A percentile compares a stretch with the other conserved stretches of the same genome.
Evolutionary conservation across 1,284 basidiomycete genomes (phyloP).

Genomic region (Sporisorium scitamineum): DNA sequence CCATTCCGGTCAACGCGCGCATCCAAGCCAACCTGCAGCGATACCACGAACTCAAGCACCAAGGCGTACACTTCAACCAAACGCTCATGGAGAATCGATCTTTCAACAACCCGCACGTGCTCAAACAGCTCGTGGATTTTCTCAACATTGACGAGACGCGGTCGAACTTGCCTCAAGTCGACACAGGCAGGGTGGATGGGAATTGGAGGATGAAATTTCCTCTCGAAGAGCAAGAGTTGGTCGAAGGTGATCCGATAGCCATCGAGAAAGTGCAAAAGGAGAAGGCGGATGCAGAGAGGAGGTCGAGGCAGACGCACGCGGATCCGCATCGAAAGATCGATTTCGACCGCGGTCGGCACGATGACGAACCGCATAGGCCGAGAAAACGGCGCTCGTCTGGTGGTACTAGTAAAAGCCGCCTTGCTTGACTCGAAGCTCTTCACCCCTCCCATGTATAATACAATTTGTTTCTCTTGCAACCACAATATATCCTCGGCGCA

Average conservation of each 20-base stretch:
- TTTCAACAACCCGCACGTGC: slow-evolving; percentile 94
- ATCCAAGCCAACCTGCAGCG: slow-evolving; percentile 74
- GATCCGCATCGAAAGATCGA: slow-evolving; percentile 5
- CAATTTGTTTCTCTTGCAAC: background rate
- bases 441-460: background rate
- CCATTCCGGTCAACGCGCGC: slow-evolving; percentile 4
- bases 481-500: slow-evolving; percentile 2
- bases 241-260: slow-evolving; percentile 25
- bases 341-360: background rate
- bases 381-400: slow-evolving; percentile 1
- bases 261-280: background rate
- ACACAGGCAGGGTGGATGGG: slow-evolving; percentile 6
- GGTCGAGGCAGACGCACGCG: background rate
- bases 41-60: slow-evolving; percentile 77
- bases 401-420: background rate
- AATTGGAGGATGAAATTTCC: slow-evolving; percentile 24
- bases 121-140: slow-evolving; percentile 91
- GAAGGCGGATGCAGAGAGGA: background rate
- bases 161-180: slow-evolving; percentile 29
- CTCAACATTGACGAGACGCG: slow-evolving; percentile 82
- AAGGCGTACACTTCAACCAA: slow-evolving; percentile 91
- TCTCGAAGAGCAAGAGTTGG: slow-evolving; percentile 7
- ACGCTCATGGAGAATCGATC: slow-evolving; percentile 87
- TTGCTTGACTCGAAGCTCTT: background rate
- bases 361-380: slow-evolving; percentile 2